Evolutionary conservation across 106 monocot genomes (phyloP).

Genomic region (Dioscorea dumetorum): DNA sequence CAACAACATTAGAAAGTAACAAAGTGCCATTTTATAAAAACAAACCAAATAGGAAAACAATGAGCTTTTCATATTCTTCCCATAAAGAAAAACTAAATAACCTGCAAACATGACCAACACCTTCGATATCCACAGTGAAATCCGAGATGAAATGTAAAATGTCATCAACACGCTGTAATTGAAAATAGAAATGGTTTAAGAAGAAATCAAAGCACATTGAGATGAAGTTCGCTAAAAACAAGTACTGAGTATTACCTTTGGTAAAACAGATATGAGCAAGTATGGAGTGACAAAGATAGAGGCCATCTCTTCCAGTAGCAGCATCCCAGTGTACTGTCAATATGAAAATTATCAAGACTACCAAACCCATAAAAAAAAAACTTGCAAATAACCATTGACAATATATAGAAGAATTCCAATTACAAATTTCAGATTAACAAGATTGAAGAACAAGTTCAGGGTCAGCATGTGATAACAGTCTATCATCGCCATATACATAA

Average conservation of each 20-base stretch:
- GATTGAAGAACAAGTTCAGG: too few relatives aligned
- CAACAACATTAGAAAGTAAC: slow-evolving; percentile 9
- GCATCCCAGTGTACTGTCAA: slow-evolving; percentile 87
- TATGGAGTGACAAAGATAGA: slow-evolving; percentile 91
- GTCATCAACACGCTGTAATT: slow-evolving; percentile 73
- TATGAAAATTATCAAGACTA: not conserved
- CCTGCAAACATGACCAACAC: slow-evolving; percentile 99
- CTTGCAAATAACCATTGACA: not conserved
- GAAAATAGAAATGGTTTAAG: not conserved
- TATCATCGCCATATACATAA: too few relatives aligned
- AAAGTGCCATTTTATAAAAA: not conserved
- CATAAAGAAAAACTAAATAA: slow-evolving; percentile 6
- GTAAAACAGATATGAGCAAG: slow-evolving; percentile 80
- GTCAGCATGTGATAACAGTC: too few relatives aligned
- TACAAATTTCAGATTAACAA: too few relatives aligned
- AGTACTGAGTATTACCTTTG: slow-evolving; percentile 50
- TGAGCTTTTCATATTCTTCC: too few relatives aligned
- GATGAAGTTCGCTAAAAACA: not conserved
- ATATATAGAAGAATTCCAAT: too few relatives aligned
- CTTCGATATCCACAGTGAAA: slow-evolving; percentile 85
- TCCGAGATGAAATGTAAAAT: slow-evolving; percentile 88
- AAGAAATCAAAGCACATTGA: not conserved
- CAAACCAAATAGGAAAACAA: not conserved
- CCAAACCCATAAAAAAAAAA: not conserved
- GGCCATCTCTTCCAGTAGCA: slow-evolving; percentile 93